phyloP scores from a whole-genome alignment of 257 asterid species.

The Leptodermis oblonga region DNA sequence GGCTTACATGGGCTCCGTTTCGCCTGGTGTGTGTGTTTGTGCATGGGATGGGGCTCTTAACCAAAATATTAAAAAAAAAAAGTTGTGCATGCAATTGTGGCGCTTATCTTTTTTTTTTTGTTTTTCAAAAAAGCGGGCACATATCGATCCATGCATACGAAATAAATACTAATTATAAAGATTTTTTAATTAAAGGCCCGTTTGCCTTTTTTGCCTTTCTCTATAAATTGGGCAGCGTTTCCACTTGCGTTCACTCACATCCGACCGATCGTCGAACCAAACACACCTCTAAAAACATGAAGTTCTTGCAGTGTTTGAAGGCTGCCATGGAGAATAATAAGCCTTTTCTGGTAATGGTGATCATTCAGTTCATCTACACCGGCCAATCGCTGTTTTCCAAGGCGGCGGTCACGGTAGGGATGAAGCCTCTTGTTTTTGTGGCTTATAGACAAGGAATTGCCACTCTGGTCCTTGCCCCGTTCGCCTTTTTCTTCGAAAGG shows the following conservation, averaged over 20 bases:
- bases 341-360: slow-evolving; percentile 43
- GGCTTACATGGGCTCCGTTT: slow-evolving; percentile 8
- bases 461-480: slow-evolving; percentile 46
- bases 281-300: neutral
- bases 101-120: neutral
- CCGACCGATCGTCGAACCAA: too few species aligned
- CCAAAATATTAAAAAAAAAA: too few species aligned
- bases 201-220: neutral
- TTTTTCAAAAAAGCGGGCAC: neutral
- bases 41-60: too few species aligned
- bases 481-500: slow-evolving; percentile 43
- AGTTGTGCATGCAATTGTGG: neutral
- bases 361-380: slow-evolving; percentile 39
- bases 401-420: slow-evolving; percentile 53
- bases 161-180: too few species aligned
- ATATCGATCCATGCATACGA: neutral
- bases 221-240: slow-evolving; percentile 15
- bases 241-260: neutral
- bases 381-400: slow-evolving; percentile 54
- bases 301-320: neutral
- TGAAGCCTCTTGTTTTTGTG: slow-evolving; percentile 55
- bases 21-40: neutral
- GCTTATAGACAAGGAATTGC: slow-evolving; percentile 57
- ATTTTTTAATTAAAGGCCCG: too few species aligned
- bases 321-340: slow-evolving; percentile 22